Evolutionary conservation across 257 asterid genomes (phyloP), one percentile per base, ranked within the genome.

Genomic region (Mentha longifolia): DNA sequence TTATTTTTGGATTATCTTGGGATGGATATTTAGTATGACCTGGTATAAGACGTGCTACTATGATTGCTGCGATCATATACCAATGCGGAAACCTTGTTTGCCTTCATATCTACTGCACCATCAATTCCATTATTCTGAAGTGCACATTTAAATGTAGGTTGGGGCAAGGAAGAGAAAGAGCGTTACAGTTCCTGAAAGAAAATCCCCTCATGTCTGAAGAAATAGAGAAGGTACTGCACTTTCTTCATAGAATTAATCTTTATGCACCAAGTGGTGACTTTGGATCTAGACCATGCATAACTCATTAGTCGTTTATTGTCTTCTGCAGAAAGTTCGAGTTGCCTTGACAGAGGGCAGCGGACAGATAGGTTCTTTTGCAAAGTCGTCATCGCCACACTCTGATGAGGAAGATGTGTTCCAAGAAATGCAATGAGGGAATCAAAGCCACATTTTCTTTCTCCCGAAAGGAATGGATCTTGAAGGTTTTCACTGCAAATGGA

Each of bases 161-260:
- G 89, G 99, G 98, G 28, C 98, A 92, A 80, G 99, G 99, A 79
- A 90, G 99, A 79, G 99, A 95, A 65, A 85, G 74, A 78, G 97
- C 99, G 55, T 72, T 95, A 60, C 99, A 88, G 78, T 85, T 66
- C 82, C 81, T 95, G 76, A 89, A 84, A 81, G 99, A 95, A 58
- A 92, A 92, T 77, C 86, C 89, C 39, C 76, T 67, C 60, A 41
- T 95, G 62, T 80, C 87, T 43, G 95, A 88, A 86, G 98, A 95
- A 81, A 82, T 92, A 54, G 99, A 95, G 78, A 95, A 89, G 99
- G 97, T 90, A 85, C 58, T 31, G 31, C 39, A 52, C 60, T 49
- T 51, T 20, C 19, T 42, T 15, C 47, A 8, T 25, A 39, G 15
- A 55, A 57, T 65, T 46, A 78, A 52, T 64, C 11, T 30, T 47